Base-by-base conservation (phyloP, 202 grass and related monocot genomes). In the Tripidium arundinaceum region DNA sequence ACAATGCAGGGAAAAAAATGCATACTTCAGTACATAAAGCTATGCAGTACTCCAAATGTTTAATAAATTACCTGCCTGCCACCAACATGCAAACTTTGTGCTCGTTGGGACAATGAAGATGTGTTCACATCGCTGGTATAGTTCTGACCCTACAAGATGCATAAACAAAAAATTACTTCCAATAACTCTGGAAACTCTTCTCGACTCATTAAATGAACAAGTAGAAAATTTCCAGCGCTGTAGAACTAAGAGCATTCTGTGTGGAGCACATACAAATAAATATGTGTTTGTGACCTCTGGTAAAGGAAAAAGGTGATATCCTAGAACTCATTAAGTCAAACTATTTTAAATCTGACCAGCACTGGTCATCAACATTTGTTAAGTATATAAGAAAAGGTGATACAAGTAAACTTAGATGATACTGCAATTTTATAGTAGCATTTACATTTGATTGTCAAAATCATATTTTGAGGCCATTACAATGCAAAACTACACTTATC, bases 61-160 rank as follows among this genome's bases (percentile, higher is more conserved):
- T 46, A 68, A 42, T 24, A 40, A 79, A 79, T 74, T 86, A 86
- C 87, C 87, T 90, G 79, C 54, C 69, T 90, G 28, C 69, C 70
- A 26, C 75, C 75, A 29, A 45, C 27, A 79, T 78, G 62, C 68
- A 76, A 76, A 83, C 42, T 75, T 55, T 79, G 74, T 22, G 68
- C 4, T 39, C 12, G 79, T n/a, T 86, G 79, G 45, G 79, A 79
- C 37, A 65, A 70, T 65, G 79, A 70, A 69, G 75, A 70, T 18
- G 21, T 66, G 46, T 79, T 83, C 43, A 80, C 26, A 76, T 86
- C 69, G 15, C 22, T 75, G 5, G 68, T 86, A 70, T 71, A 84
- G 83, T 75, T 86, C 5, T 54, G 54, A 47, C 62, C 83, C 87
- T 86, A 77, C 37, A 63, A 74, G 16, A 82, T 40, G 59, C 22